Evolutionary conservation across 768 basidiomycete species (phyloP).

Genomic region (Antrodiella citrinella): DNA sequence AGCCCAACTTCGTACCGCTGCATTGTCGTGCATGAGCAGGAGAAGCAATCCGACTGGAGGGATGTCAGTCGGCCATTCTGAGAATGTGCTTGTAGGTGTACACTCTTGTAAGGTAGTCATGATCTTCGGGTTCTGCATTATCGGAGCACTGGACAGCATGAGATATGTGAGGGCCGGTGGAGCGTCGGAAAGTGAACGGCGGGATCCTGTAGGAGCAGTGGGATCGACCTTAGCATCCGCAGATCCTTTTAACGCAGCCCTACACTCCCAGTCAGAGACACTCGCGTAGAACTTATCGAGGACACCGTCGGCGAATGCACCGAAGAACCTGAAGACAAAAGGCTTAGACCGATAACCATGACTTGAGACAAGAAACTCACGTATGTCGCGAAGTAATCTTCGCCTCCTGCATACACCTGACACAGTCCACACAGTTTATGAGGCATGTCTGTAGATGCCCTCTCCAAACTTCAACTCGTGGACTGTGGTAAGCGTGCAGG

Average conservation of each 20-base stretch:
- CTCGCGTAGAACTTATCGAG: conserved; percentile 50
- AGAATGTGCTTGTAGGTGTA: conserved; percentile 29
- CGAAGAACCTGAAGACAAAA: conserved; percentile 69
- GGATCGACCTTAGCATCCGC: conserved; percentile 22
- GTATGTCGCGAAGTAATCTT: conserved; percentile 59
- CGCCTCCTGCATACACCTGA: conserved; percentile 52
- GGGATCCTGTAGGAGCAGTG: conserved; percentile 1
- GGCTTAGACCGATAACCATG: no score
- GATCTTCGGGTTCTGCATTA: conserved; percentile 46
- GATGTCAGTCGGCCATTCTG: conserved; percentile 48
- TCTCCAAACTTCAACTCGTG: conserved; percentile 58
- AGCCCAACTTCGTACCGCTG: conserved; percentile 54
- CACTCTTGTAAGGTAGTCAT: conserved; percentile 30
- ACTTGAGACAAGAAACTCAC: no score
- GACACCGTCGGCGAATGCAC: conserved; percentile 45
- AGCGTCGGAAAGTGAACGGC: conserved; percentile 29
- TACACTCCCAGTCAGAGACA: conserved; percentile 58
- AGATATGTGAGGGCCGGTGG: conserved; percentile 52
- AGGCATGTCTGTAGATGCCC: conserved; percentile 46
- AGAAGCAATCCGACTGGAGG: conserved; percentile 56
- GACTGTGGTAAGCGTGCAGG: conserved; percentile 64
- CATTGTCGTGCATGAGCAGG: conserved; percentile 43
- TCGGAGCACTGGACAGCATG: conserved; percentile 50
- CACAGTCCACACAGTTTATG: conserved; percentile 60
- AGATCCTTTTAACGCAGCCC: conserved; percentile 29